Conservation (phyloP, 768 basidiomycete species). For the Mycena metata region DNA sequence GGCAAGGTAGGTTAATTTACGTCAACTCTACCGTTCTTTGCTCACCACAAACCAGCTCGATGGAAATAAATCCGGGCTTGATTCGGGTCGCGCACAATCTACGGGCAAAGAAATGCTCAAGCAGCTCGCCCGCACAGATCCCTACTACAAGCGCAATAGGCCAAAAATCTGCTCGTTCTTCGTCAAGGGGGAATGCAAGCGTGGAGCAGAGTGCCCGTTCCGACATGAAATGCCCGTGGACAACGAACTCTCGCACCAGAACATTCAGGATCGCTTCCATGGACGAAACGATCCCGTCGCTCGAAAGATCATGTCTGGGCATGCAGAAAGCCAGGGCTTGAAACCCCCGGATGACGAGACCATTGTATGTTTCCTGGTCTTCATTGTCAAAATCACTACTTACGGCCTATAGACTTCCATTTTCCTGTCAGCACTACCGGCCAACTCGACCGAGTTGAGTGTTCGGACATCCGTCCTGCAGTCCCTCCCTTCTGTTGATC, state of each 20-base stretch:
- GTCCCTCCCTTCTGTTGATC: conserved; percentile 73
- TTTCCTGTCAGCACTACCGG: conserved; percentile 84
- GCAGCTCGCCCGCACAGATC: conserved; percentile 93
- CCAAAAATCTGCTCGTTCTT: conserved; percentile 97
- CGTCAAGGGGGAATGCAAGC: conserved; percentile 93
- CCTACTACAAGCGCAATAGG: conserved; percentile 96
- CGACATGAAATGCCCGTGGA: conserved; percentile 92
- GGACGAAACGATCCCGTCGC: conserved; percentile 96
- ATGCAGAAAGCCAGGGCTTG: conserved; percentile 86
- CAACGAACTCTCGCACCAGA: conserved; percentile 90
- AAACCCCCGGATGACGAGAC: conserved; percentile 90
- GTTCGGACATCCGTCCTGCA: conserved; percentile 80
- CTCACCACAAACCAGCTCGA: conserved; percentile 64
- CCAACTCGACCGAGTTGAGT: conserved; percentile 76
- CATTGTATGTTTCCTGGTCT: conserved; percentile 71
- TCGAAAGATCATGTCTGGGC: conserved; percentile 83
- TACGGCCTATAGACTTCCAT: conserved; percentile 74
- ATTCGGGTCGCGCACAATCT: conserved; percentile 72
- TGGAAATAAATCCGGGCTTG: conserved; percentile 76
- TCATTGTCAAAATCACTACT: not conserved
- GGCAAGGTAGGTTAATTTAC: conserved; percentile 67
- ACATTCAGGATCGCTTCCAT: conserved; percentile 94
- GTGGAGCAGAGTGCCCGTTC: conserved; percentile 94
- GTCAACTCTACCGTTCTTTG: not conserved
- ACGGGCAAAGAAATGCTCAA: conserved; percentile 98